phyloP scores from a whole-genome alignment of 2,329 filamentous ascomycete species.

The Cordyceps cicadae region DNA sequence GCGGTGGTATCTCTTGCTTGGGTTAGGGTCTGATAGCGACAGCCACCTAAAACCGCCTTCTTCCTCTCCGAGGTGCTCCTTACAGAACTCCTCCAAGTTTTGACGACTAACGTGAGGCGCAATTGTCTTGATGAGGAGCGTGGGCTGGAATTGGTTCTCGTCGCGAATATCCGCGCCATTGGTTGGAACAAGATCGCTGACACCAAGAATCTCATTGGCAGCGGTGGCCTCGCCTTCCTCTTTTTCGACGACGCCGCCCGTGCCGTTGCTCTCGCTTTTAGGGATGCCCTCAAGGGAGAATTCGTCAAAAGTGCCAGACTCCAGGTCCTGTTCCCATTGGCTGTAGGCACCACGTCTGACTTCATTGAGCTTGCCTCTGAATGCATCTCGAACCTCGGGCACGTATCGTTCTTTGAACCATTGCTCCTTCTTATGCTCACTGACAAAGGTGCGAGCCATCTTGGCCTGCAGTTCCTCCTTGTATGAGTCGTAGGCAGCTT shows the following conservation, averaged over 20 bases:
- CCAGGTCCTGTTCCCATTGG: constrained; percentile 84
- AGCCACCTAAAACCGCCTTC: constrained; percentile 93
- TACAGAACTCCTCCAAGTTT: constrained; percentile 90
- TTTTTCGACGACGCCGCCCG: constrained; percentile 78
- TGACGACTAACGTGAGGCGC: constrained; percentile 90
- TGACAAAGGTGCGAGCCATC: constrained; percentile 85
- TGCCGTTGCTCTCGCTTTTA: constrained; percentile 84
- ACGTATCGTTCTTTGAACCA: constrained; percentile 98
- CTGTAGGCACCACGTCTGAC: constrained; percentile 71
- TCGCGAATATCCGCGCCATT: constrained; percentile 81
- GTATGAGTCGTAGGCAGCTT: constrained; percentile 58
- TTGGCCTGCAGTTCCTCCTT: constrained; percentile 62
- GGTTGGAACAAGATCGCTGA: constrained; percentile 80
- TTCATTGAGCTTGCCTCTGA: constrained; percentile 68
- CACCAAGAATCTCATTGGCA: constrained; percentile 83
- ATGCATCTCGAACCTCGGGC: constrained; percentile 66
- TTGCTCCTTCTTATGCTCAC: constrained; percentile 87
- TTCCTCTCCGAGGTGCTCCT: constrained; percentile 83
- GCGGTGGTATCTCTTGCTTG: constrained; percentile 90
- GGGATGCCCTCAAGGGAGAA: constrained; percentile 91
- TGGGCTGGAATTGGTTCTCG: constrained; percentile 80
- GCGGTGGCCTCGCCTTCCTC: constrained; percentile 92
- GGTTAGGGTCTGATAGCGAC: constrained; percentile 92
- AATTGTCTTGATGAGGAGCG: constrained; percentile 94
- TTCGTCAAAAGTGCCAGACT: constrained; percentile 80